Evolutionary conservation across 1,284 basidiomycete genomes (phyloP).

Genomic region (Moniliella sp.): DNA sequence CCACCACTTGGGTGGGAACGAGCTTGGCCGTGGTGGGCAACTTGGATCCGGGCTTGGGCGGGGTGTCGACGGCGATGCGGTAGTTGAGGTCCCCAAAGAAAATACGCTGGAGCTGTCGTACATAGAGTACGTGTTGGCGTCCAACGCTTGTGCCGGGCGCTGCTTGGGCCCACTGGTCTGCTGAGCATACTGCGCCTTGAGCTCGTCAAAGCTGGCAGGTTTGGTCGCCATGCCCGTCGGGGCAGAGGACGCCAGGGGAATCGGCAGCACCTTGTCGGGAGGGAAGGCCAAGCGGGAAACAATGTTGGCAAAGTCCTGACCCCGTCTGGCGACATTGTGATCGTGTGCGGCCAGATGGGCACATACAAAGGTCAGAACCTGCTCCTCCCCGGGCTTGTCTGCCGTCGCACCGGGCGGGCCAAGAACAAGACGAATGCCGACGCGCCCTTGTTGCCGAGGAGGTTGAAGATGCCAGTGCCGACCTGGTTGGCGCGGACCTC

Average conservation of each 20-base stretch:
- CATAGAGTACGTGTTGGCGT: constrained; percentile 15
- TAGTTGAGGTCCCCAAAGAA: constrained; percentile 34
- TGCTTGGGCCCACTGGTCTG: constrained; percentile 36
- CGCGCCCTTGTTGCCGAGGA: constrained; percentile 86
- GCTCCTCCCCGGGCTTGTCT: constrained; percentile 5
- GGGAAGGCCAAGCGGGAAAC: constrained; percentile 57
- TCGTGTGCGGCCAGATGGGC: constrained; percentile 73
- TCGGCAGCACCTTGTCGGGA: constrained; percentile 7
- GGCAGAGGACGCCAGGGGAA: constrained; percentile 19
- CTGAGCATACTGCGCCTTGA: constrained; percentile 33
- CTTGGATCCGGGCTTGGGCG: constrained; percentile 1
- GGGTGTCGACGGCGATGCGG: constrained; percentile 18
- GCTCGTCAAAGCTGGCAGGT: constrained; percentile 2
- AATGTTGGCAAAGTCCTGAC: constrained; percentile 58
- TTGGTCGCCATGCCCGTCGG: constrained; percentile 28
- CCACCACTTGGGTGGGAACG: not conserved
- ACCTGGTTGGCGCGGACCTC: constrained; percentile 25
- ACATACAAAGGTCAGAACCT: constrained; percentile 55
- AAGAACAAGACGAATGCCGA: constrained; percentile 60
- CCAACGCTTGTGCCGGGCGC: constrained; percentile 12
- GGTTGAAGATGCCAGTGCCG: constrained; percentile 25
- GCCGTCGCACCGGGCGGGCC: constrained; percentile 3
- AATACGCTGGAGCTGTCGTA: constrained; percentile 31
- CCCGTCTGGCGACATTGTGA: constrained; percentile 48
- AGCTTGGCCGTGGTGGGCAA: not conserved